Percentiles rank a stretch among this genome's conserved stretches.
phyloP scores from a whole-genome alignment of 1,284 basidiomycete genomes.

The Ustilago trichophora region DNA sequence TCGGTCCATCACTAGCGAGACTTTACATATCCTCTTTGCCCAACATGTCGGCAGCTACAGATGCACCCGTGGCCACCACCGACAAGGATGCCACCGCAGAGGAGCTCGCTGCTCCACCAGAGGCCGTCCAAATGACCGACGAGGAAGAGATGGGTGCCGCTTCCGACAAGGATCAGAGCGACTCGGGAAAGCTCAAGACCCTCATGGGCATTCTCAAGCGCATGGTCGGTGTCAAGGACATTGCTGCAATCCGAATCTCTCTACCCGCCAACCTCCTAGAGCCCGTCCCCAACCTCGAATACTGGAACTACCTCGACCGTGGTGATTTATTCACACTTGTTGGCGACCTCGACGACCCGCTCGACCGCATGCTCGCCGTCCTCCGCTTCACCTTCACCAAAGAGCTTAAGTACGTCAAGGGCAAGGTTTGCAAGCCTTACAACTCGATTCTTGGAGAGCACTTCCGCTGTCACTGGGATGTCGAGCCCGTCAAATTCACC shows the following conservation, averaged over 20 bases:
- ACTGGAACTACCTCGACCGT: slow-evolving; percentile 83
- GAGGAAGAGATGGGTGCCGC: slow-evolving; percentile 58
- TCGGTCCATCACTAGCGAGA: too few species aligned
- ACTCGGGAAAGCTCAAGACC: slow-evolving; percentile 61
- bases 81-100: slow-evolving; percentile 52
- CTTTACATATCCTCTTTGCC: too few species aligned
- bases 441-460: slow-evolving; percentile 64
- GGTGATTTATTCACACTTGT: slow-evolving; percentile 86
- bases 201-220: slow-evolving; percentile 62
- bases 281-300: slow-evolving; percentile 64
- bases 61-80: slow-evolving; percentile 17
- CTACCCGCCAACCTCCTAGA: slow-evolving; percentile 64
- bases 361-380: slow-evolving; percentile 90
- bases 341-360: slow-evolving; percentile 86
- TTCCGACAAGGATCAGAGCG: slow-evolving; percentile 54
- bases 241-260: slow-evolving; percentile 63
- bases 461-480: slow-evolving; percentile 65
- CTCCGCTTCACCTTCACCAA: slow-evolving; percentile 87
- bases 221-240: slow-evolving; percentile 64
- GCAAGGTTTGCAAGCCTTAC: slow-evolving; percentile 93
- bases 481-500: slow-evolving; percentile 40
- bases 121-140: slow-evolving; percentile 58
- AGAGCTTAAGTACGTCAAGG: slow-evolving; percentile 87
- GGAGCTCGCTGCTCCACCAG: slow-evolving; percentile 50
- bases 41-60: slow-evolving; percentile 27